Base-by-base conservation (phyloP, 306 rosid species). In the Comarum palustre region DNA sequence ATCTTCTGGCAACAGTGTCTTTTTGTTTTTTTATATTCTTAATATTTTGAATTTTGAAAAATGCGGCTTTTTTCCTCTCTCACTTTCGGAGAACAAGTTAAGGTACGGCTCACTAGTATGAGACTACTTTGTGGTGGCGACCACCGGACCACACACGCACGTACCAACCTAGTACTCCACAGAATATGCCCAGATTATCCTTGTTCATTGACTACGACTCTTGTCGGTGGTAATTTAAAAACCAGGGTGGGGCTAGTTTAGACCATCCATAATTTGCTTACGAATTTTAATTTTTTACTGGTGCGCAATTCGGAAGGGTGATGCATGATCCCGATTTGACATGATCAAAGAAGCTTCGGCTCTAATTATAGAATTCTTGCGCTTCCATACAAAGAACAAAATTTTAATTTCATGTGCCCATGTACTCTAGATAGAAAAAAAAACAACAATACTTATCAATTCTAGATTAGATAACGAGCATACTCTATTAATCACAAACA, bases 201-300 rank as follows among this genome's bases (percentile, higher is more conserved):
- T n/a, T n/a, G 3, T 10, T 47, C 66, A 24, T 8, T 1, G 4
- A n/a, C 6, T 32, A 17, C 11, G 62, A n/a, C 68, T 24, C 1
- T 42, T 79, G 86, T 85, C 88, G 84, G 88, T 79, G 84, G 76
- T 8, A 47, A 8, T 20, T 77, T 74, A 66, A 31, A 43, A 9
- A 14, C 41, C 5, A 8, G 34, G 70, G 38, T 13, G 27, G 67
- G 82, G 80, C 51, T 65, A 77, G 10, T 74, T 71, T 69, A 52
- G 83, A 32, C 69, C 2, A 73, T 54, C 69, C 17, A 0, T 17
- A 29, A 15, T 10, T 36, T 24, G 27, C 27, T 11, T 24, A 12
- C 4, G 38, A 8, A 2, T 11, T 38, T 19, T 0, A 12, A 17
- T n/a, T 63, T 19, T 15, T 2, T 0, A 42, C 9, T 8, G 17